Evolutionary conservation across 495 filamentous ascomycete genomes (phyloP).

Genomic region (Baudoinia panamericana): DNA sequence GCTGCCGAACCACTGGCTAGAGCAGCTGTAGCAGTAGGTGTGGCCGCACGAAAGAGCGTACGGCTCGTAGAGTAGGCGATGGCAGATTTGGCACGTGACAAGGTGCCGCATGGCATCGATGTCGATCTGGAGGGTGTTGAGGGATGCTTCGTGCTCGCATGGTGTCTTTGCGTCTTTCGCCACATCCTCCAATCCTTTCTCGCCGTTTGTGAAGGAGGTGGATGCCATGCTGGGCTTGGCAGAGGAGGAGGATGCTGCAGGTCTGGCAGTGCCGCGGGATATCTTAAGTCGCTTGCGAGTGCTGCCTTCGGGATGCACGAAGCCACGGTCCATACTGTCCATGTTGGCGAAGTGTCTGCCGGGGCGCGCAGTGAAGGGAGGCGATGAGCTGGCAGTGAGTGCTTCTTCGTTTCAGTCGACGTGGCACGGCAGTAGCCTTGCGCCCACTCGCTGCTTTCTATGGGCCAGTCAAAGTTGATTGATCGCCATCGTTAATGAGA

Average conservation of each 20-base stretch:
- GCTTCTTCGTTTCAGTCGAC: too few species aligned
- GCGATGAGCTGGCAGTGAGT: too few species aligned
- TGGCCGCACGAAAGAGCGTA: slow-evolving; percentile 61
- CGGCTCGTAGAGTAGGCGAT: slow-evolving; percentile 57
- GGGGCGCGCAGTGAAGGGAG: too few species aligned
- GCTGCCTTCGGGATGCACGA: too few species aligned
- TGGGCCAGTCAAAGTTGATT: too few species aligned
- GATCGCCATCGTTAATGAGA: too few species aligned
- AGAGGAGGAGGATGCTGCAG: not conserved
- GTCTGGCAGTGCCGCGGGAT: not conserved
- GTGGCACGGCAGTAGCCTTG: too few species aligned
- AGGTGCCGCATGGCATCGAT: slow-evolving; percentile 28
- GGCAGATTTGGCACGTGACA: slow-evolving; percentile 56
- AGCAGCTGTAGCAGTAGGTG: slow-evolving; percentile 63
- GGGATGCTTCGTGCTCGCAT: slow-evolving; percentile 7
- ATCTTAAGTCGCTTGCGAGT: slow-evolving; percentile 2
- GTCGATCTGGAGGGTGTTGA: slow-evolving; percentile 24
- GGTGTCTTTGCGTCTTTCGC: not conserved
- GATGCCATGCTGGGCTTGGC: not conserved
- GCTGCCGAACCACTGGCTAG: slow-evolving; percentile 51
- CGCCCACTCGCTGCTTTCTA: too few species aligned
- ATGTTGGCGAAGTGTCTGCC: too few species aligned
- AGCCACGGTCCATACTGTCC: too few species aligned
- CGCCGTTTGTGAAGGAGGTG: not conserved
- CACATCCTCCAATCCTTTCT: not conserved